Evolutionary conservation across 768 basidiomycete species (phyloP), one percentile per base, ranked within the genome.

Genomic region (Leccinum fibrillosum): DNA sequence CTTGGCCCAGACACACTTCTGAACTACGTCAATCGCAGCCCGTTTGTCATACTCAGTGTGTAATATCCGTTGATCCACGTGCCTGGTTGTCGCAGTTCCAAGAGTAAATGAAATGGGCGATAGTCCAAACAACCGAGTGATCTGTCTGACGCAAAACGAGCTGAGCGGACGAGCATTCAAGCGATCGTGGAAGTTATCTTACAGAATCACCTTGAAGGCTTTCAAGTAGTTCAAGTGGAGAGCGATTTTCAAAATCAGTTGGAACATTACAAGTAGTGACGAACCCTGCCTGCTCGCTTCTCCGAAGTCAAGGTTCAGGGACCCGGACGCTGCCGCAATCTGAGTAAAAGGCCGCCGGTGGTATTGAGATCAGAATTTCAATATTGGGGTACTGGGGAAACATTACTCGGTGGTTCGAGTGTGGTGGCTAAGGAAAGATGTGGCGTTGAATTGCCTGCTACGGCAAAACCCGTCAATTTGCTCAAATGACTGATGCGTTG

Each of bases 41-140:
- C 49, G 68, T 28, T 44, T 56, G 54, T 42, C 53, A 51, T 56
- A 52, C 51, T 56, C 52, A 42, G 15, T 32, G 52, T 68, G 55
- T 70, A 70, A 70, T 66, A 37, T 61, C 68, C 63, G 69, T 60
- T 60, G 55, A 66, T 66, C 62, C 64, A 70, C 61, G 53, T 51
- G 26, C 58, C 53, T 50, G 51, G 57, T 64, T 56, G 21, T 61
- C 63, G 62, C 62, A 62, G 63, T 52, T 47, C 13, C 9, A 48
- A 4, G 26, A 50, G 51, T 35, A 21, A 34, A 23, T 35, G 34
- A 35, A 52, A 35, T 23, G 32, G 21, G 25, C 13, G 28, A 34
- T n/a, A 21, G 21, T 52, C 7, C 32, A 34, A 23, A 52, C 32
- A 17, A 21, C 11, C 12, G 19, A 35, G 51, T 28, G n/a, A 23